Evolutionary conservation across 805 yeast species (phyloP).

Genomic region (Wickerhamiella lipophila): DNA sequence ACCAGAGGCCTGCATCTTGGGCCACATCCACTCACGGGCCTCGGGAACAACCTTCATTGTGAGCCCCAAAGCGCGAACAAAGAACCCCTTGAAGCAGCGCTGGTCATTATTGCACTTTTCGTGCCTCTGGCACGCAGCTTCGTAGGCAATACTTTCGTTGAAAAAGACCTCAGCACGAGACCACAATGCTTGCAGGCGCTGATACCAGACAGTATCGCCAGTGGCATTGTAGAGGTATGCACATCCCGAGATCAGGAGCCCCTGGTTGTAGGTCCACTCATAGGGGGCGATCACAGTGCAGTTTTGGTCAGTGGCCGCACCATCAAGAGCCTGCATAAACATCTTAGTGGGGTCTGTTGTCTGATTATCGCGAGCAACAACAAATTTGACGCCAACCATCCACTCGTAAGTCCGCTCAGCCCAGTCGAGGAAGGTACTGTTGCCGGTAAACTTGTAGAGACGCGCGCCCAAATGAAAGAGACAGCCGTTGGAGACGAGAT

Average conservation of each 20-base stretch:
- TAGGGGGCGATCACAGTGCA: conserved; percentile 47
- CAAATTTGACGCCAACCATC: conserved; percentile 45
- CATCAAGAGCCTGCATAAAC: conserved; percentile 25
- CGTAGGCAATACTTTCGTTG: conserved; percentile 44
- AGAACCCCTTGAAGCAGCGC: conserved; percentile 80
- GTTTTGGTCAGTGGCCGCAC: conserved; percentile 34
- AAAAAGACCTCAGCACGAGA: conserved; percentile 39
- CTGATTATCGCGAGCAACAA: conserved; percentile 30
- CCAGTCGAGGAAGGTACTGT: conserved; percentile 61
- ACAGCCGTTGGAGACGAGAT: conserved; percentile 82
- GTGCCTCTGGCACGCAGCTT: conserved; percentile 65
- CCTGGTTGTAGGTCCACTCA: conserved; percentile 85
- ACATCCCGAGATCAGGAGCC: conserved; percentile 61
- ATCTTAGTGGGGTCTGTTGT: conserved; percentile 32
- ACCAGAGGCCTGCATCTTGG: conserved; percentile 42
- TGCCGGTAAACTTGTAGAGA: conserved; percentile 68
- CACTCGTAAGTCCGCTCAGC: conserved; percentile 70
- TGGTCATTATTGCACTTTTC: conserved; percentile 72
- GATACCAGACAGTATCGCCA: conserved; percentile 49
- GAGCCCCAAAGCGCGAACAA: conserved; percentile 59
- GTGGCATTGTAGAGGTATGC: conserved; percentile 74
- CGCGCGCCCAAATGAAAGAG: conserved; percentile 79
- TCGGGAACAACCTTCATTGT: conserved; percentile 61
- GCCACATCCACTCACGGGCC: conserved; percentile 29
- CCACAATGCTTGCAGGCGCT: conserved; percentile 48